Evolutionary conservation across 2,329 filamentous ascomycete genomes (phyloP).

Genomic region (Diaporthe batatas): DNA sequence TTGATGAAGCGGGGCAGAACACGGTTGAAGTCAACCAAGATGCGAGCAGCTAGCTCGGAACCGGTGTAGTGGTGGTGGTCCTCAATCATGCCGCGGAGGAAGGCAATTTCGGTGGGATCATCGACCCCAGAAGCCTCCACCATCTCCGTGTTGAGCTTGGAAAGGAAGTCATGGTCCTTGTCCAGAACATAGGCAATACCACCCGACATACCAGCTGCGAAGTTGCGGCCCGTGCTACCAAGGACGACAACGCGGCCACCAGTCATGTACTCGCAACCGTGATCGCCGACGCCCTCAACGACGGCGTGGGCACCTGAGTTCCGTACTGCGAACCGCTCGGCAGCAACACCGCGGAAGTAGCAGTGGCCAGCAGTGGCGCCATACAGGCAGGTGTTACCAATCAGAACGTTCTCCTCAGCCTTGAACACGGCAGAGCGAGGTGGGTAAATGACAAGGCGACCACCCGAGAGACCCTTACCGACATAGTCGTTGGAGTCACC

Average conservation of each 20-base stretch:
- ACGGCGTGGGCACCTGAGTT: conserved; percentile 98
- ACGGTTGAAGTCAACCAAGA: conserved; percentile 94
- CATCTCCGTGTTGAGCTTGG: conserved; percentile 98
- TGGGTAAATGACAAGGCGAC: conserved; percentile 92
- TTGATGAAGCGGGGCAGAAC: conserved; percentile 93
- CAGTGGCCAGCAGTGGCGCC: conserved; percentile 91
- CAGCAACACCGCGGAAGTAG: conserved; percentile 97
- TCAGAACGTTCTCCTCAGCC: conserved; percentile 93
- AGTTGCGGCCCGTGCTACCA: conserved; percentile 93
- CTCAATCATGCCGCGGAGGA: conserved; percentile 90
- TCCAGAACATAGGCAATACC: conserved; percentile 97
- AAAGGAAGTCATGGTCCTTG: conserved; percentile 87
- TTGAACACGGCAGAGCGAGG: conserved; percentile 92
- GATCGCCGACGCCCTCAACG: conserved; percentile 95
- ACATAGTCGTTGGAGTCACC: conserved; percentile 98
- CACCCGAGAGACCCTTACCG: conserved; percentile 94
- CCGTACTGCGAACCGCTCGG: conserved; percentile 95
- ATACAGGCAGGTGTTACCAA: conserved; percentile 96
- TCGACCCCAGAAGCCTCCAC: conserved; percentile 89
- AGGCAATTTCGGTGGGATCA: conserved; percentile 90
- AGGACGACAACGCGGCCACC: conserved; percentile 91
- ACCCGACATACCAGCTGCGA: conserved; percentile 98
- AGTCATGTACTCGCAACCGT: conserved; percentile 99
- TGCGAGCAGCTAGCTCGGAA: conserved; percentile 91
- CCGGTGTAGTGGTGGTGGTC: conserved; percentile 99